Evolutionary conservation across 2,329 filamentous ascomycete species (phyloP).

Genomic region (Penicillium palitans): DNA sequence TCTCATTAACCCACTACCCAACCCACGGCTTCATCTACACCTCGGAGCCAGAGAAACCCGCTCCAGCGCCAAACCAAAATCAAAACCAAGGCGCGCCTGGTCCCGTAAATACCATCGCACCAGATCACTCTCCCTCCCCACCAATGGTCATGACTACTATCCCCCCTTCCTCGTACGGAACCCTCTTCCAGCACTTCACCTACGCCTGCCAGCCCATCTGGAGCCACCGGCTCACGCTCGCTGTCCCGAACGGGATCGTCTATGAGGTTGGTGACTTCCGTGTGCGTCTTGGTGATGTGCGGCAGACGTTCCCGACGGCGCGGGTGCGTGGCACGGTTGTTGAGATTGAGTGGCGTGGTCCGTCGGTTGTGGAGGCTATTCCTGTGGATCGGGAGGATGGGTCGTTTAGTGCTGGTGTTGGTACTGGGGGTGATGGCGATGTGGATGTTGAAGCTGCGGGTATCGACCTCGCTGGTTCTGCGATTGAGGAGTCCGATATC

Average conservation of each 20-base stretch:
- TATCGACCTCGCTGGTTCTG: slow-evolving; percentile 30
- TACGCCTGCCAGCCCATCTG: slow-evolving; percentile 46
- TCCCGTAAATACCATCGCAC: slow-evolving; percentile 3
- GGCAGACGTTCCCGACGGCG: slow-evolving; percentile 40
- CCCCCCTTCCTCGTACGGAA: slow-evolving; percentile 34
- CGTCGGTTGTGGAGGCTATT: slow-evolving; percentile 35
- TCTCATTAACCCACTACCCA: slow-evolving; percentile 43
- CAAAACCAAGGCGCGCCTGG: not conserved
- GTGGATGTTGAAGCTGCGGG: slow-evolving; percentile 24
- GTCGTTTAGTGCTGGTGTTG: not conserved
- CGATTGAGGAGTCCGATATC: slow-evolving; percentile 40
- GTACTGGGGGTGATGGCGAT: slow-evolving; percentile 1
- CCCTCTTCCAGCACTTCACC: slow-evolving; percentile 43
- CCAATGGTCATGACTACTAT: slow-evolving; percentile 44
- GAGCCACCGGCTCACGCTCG: slow-evolving; percentile 43
- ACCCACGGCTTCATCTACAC: slow-evolving; percentile 45
- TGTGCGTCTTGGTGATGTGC: slow-evolving; percentile 45
- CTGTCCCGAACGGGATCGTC: slow-evolving; percentile 37
- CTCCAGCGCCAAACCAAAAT: not conserved
- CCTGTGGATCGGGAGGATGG: slow-evolving; percentile 7
- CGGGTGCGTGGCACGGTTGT: slow-evolving; percentile 45
- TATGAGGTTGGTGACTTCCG: slow-evolving; percentile 48
- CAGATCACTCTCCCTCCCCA: slow-evolving; percentile 3
- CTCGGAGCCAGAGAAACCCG: slow-evolving; percentile 28
- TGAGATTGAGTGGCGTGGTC: slow-evolving; percentile 47